Evolutionary conservation across 306 rosid genomes (phyloP).

Genomic region (Rubus idaeus): DNA sequence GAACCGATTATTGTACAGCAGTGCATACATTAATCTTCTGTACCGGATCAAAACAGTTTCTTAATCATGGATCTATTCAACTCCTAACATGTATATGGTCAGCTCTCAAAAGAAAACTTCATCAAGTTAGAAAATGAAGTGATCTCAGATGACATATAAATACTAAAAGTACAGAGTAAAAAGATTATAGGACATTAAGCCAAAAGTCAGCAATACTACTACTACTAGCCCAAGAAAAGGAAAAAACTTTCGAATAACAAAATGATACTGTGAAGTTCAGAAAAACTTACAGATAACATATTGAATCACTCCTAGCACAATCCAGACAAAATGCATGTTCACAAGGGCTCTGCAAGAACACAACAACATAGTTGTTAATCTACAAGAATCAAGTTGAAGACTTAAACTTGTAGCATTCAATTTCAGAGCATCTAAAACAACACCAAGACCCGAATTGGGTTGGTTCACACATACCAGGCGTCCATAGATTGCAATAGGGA

Average conservation of each 20-base stretch:
- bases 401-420: slow-evolving; percentile 16
- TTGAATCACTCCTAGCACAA: slow-evolving; percentile 93
- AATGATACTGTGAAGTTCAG: slow-evolving; percentile 6
- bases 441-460: too few species aligned
- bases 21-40: background rate
- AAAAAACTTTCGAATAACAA: background rate
- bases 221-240: too few species aligned
- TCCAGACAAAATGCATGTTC: slow-evolving; percentile 97
- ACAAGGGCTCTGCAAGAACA: slow-evolving; percentile 89
- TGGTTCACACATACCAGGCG: slow-evolving; percentile 55
- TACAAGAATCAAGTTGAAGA: background rate
- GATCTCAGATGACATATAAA: background rate
- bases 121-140: background rate
- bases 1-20: background rate
- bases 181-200: too few species aligned
- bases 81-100: background rate
- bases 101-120: background rate
- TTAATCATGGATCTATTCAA: background rate
- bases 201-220: too few species aligned
- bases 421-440: background rate
- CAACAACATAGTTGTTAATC: background rate
- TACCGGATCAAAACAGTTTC: background rate
- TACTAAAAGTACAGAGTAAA: too few species aligned
- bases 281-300: slow-evolving; percentile 84
- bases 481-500: slow-evolving; percentile 84